Percentiles rank a stretch among this genome's conserved stretches.
These are phyloP conservation scores for Paulownia fortunei DNA, from an alignment of 257 asterid genomes.

Conservation along the genomic window DNA sequence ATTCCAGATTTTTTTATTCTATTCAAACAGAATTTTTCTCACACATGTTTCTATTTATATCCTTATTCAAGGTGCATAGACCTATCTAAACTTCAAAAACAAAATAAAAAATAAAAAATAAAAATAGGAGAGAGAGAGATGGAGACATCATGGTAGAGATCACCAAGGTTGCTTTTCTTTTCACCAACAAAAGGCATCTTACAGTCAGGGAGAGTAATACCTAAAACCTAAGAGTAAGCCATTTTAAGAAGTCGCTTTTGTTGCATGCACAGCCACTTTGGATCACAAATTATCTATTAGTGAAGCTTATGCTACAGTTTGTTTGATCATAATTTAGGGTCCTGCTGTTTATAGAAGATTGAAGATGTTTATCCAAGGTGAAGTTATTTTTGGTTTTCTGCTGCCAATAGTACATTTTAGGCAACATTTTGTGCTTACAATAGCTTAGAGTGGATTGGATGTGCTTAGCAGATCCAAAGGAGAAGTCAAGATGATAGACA, in stretches of 20 bases:
- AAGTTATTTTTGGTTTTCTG: background rate
- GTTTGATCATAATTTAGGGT: background rate
- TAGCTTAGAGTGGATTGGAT: background rate
- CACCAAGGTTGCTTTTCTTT: background rate
- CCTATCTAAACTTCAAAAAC: background rate
- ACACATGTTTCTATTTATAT: background rate
- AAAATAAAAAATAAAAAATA: background rate
- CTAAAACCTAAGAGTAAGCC: background rate
- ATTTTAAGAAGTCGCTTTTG: background rate
- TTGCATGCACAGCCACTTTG: background rate
- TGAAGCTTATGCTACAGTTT: background rate
- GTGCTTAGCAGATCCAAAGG: conserved; percentile 8
- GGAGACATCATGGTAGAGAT: background rate
- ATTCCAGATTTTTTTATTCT: background rate
- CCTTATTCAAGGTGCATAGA: background rate
- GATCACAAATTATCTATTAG: background rate
- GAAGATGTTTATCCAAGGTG: background rate
- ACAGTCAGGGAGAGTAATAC: background rate
- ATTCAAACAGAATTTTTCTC: background rate
- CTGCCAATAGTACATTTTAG: background rate
- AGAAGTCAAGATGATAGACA: background rate
- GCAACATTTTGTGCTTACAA: background rate
- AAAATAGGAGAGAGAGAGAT: too few species aligned
- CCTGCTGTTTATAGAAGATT: background rate
- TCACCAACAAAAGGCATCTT: conserved; percentile 5